Conservation (phyloP, 2,329 filamentous ascomycete genomes). For the Aureobasidium sp. region DNA sequence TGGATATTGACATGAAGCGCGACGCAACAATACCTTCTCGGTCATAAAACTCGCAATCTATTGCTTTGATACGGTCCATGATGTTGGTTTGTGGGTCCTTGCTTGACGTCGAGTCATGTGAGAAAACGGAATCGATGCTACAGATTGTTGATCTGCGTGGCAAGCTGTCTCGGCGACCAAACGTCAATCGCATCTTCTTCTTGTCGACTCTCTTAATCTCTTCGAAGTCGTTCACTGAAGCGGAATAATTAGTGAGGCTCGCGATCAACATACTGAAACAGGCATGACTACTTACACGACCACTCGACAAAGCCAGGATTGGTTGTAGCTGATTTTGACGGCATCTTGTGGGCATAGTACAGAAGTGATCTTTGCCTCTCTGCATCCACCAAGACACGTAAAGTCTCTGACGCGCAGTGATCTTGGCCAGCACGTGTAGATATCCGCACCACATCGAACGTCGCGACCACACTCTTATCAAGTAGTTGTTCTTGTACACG, state of each 20-base stretch:
- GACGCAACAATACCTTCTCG: background rate
- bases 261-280: background rate
- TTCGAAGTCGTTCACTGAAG: background rate
- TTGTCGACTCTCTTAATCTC: background rate
- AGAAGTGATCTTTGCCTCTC: background rate
- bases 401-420: background rate
- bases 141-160: background rate
- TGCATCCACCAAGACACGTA: background rate
- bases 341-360: background rate
- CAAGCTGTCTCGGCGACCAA: background rate
- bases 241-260: background rate
- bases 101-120: background rate
- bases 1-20: too few relatives aligned
- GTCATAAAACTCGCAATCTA: background rate
- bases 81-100: background rate
- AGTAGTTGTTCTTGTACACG: background rate
- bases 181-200: background rate
- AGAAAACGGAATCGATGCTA: background rate
- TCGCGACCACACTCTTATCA: background rate
- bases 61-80: background rate
- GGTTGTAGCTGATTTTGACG: background rate
- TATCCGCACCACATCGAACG: background rate
- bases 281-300: background rate
- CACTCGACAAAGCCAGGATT: background rate
- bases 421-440: background rate